A percentile compares a stretch with the other conserved stretches of the same genome.
phyloP scores from a whole-genome alignment of 2,329 filamentous ascomycete species.

The Lachnum nothofagi region DNA sequence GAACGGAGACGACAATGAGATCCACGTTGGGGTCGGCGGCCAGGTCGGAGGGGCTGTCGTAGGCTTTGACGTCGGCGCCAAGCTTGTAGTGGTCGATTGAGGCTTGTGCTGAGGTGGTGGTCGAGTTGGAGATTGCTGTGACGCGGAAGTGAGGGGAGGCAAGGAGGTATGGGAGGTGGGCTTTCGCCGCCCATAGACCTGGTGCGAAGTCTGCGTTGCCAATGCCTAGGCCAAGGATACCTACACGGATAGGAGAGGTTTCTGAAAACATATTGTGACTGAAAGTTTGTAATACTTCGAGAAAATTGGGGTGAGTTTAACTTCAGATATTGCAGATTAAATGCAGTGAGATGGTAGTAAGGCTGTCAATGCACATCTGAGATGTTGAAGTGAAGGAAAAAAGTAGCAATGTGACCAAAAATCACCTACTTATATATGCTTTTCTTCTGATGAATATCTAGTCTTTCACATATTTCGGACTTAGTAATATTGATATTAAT shows the following conservation, averaged over 20 bases:
- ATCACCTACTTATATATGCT: background rate
- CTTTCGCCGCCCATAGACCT: slow-evolving; percentile 45
- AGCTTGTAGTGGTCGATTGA: slow-evolving; percentile 39
- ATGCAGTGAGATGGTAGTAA: background rate
- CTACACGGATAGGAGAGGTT: slow-evolving; percentile 15
- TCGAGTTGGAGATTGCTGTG: slow-evolving; percentile 45
- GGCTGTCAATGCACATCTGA: background rate
- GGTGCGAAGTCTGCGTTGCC: background rate
- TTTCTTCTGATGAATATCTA: background rate
- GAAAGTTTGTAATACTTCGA: background rate
- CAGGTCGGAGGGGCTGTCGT: slow-evolving; percentile 39
- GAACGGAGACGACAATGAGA: slow-evolving; percentile 42
- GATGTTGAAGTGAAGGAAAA: background rate
- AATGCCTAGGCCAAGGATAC: slow-evolving; percentile 16
- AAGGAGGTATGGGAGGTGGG: slow-evolving; percentile 46
- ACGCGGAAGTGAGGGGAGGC: slow-evolving; percentile 37
- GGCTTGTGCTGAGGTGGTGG: slow-evolving; percentile 36
- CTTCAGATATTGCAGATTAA: no score
- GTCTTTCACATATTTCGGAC: background rate
- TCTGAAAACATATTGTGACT: background rate
- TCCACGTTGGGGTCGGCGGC: slow-evolving; percentile 44
- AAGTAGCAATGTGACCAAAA: background rate
- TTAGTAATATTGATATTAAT: background rate
- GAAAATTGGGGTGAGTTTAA: no score
- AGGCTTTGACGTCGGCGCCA: slow-evolving; percentile 36